Base-by-base conservation (phyloP, 352 stramenopile species). In the Phytopythium cucurbitacearum region DNA sequence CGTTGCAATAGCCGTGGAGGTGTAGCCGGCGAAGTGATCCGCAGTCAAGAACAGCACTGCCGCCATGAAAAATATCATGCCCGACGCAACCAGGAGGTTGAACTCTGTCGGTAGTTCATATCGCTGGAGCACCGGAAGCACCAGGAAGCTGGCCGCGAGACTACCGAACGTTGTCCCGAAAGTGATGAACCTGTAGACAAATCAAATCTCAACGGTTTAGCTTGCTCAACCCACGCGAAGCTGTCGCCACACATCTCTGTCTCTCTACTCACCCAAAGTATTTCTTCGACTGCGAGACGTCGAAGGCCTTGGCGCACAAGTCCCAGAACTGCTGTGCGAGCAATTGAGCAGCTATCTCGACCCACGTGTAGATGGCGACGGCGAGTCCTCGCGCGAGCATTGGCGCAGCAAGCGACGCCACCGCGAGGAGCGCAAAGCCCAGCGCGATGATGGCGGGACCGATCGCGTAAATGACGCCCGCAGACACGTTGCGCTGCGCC, bases 251-350 rank as follows among this genome's bases (percentile, higher is more conserved):
- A 5, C 41, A 13, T 46, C 1, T 11, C 13, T 21, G 3, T 35
- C n/a, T 42, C 66, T 36, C 1, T 9, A 53, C 65, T 13, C 58
- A 80, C 57, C 84, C 84, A 61, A 94, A 94, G 58, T 85, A 91
- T 52, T 88, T 89, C 46, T 94, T 94, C 6, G 81, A 88, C 58
- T 92, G 65, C 9, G 78, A 71, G 21, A 94, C 81, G 47, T 88
- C 79, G 53, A 94, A 94, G 0, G 70, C 73, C 50, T 86, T 85
- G 28, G 84, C 78, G 44, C 85, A 95, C 9, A 93, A 60, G 53
- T 95, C 85, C 85, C 85, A 95, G 64, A 95, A 95, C 62, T 95
- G 82, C 39, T 89, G 81, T 12, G 72, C 85, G 40, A 95, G 66
- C 56, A 89, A 64, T 60, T 93, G 82, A 40, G 69, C 56, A 9